These are phyloP conservation scores for Triticum turgidum DNA, from an alignment of 176 grass and related monocot genomes.

Conservation along the genomic window DNA sequence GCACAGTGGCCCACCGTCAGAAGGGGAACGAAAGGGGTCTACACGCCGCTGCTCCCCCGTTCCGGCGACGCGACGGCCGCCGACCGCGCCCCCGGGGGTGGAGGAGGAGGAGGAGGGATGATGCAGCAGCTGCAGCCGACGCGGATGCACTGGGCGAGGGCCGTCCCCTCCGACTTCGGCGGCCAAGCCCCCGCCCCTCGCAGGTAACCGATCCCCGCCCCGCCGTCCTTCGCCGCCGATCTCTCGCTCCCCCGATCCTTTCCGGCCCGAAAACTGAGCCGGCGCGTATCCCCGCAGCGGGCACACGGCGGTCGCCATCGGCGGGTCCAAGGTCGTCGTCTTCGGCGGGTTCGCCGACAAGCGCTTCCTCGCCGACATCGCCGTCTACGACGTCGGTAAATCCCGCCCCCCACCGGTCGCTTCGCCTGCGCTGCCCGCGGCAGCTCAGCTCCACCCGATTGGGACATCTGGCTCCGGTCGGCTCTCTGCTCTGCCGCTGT, in stretches of 20 bases:
- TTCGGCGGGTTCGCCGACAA: conserved; percentile 92
- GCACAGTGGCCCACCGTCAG: background rate
- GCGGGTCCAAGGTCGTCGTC: conserved; percentile 84
- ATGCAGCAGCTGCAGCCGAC: conserved; percentile 25
- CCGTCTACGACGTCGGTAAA: conserved; percentile 84
- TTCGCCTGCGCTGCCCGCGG: too few relatives aligned
- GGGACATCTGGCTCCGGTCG: background rate
- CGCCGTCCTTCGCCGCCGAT: background rate
- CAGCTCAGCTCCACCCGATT: background rate
- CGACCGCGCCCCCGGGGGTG: background rate
- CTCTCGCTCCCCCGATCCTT: background rate
- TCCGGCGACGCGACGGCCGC: conserved; percentile 10
- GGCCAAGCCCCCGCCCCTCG: conserved; percentile 60
- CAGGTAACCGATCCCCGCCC: conserved; percentile 48
- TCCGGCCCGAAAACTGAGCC: background rate
- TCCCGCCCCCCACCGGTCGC: background rate
- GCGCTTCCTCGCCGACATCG: conserved; percentile 71
- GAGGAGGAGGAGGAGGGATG: background rate
- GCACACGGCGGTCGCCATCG: conserved; percentile 71
- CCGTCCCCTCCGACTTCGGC: conserved; percentile 78
- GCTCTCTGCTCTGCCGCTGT: background rate
- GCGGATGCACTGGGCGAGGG: conserved; percentile 81
- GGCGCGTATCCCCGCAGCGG: conserved; percentile 46
- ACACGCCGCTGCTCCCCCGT: background rate
- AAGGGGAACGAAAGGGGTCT: background rate